These are phyloP conservation scores for Laguncularia racemosa DNA, from an alignment of 345 rosid species.

Conservation along the genomic window DNA sequence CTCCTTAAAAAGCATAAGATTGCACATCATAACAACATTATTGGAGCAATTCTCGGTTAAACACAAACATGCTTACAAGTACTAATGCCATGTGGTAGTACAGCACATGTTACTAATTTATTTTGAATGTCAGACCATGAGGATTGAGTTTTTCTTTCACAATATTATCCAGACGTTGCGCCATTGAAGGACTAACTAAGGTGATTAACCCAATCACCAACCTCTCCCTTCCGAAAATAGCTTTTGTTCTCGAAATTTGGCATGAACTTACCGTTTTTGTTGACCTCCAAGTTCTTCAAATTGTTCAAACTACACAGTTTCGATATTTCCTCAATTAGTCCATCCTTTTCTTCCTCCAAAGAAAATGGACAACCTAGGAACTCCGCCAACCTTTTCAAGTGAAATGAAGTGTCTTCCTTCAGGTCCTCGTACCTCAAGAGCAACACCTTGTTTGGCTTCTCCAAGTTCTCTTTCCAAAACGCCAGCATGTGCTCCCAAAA, in stretches of 20 bases:
- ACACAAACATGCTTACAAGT: too few relatives aligned
- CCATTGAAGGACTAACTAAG: not conserved
- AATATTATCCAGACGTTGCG: too few relatives aligned
- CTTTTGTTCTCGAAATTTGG: conserved; percentile 4
- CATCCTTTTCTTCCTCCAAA: conserved; percentile 10
- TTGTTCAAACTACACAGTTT: conserved; percentile 13
- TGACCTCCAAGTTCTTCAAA: conserved; percentile 17
- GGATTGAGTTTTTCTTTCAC: too few relatives aligned
- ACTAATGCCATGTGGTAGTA: too few relatives aligned
- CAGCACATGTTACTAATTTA: too few relatives aligned
- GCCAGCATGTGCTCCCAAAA: conserved; percentile 30
- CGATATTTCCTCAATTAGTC: conserved; percentile 5
- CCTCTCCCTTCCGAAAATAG: conserved; percentile 18
- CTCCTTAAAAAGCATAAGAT: too few relatives aligned
- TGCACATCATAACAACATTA: too few relatives aligned
- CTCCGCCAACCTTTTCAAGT: conserved; percentile 12
- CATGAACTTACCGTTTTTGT: conserved; percentile 3
- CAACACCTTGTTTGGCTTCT: conserved; percentile 17
- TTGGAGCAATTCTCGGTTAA: too few relatives aligned
- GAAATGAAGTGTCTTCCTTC: conserved; percentile 14
- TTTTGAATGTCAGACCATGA: too few relatives aligned
- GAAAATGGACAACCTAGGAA: conserved; percentile 3
- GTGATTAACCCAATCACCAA: conserved; percentile 15
- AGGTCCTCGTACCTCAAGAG: conserved; percentile 30
- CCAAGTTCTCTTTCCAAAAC: conserved; percentile 26